phyloP scores from a whole-genome alignment of 108 stramenopile genomes.

The Chaetoceros muelleri region DNA sequence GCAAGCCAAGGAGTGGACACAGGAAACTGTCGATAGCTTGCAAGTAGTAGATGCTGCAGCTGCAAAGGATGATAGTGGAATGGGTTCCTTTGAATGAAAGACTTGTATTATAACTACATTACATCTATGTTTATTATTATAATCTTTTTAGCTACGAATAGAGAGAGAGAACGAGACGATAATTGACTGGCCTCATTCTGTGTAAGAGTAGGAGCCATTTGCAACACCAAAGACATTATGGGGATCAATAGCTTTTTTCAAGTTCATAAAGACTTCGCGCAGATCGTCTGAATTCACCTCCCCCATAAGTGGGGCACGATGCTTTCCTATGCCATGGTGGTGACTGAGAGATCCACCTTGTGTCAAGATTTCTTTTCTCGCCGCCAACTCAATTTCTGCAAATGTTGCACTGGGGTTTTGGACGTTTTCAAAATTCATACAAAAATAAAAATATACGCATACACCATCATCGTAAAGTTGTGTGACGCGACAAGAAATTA shows the following conservation, averaged over 20 bases:
- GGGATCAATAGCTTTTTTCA: constrained; percentile 61
- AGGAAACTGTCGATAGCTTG: not conserved
- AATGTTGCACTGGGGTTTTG: constrained; percentile 46
- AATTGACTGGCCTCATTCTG: not conserved
- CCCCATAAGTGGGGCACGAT: constrained; percentile 46
- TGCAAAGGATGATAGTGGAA: not conserved
- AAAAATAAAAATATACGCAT: constrained; percentile 92
- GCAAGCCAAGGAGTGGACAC: not conserved
- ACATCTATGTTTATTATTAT: not conserved
- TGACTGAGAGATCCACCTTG: constrained; percentile 87
- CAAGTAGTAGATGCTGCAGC: not conserved
- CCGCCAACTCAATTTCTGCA: constrained; percentile 67
- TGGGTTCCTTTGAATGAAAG: not conserved
- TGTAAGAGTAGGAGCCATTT: constrained; percentile 31
- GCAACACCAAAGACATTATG: constrained; percentile 70
- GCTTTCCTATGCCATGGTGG: constrained; percentile 92
- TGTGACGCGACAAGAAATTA: constrained; percentile 81
- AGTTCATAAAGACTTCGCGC: constrained; percentile 15
- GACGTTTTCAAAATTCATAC: constrained; percentile 61
- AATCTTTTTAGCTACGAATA: not conserved
- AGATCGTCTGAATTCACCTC: constrained; percentile 37
- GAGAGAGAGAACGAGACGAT: not conserved
- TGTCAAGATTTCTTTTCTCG: constrained; percentile 73
- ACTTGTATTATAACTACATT: not conserved
- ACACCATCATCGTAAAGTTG: constrained; percentile 94